Evolutionary conservation across 805 yeast species (phyloP).

Genomic region (Pichia deserticola): DNA sequence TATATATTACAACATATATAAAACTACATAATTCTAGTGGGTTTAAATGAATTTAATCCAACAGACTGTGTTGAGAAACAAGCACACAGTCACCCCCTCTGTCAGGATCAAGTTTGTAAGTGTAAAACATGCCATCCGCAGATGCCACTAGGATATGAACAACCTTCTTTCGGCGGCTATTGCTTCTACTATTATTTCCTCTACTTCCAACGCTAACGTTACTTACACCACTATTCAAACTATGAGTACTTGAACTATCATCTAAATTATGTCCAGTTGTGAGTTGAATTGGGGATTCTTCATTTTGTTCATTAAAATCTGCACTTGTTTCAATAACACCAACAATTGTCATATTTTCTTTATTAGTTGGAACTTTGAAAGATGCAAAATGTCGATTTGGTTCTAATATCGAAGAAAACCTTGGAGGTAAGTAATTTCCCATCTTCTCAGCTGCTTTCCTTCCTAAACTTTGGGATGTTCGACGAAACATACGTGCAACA

Average conservation of each 20-base stretch:
- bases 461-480: conserved; percentile 72
- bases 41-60: conserved; percentile 17
- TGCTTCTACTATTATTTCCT: background rate
- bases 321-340: conserved; percentile 36
- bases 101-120: conserved; percentile 78
- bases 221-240: conserved; percentile 5
- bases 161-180: conserved; percentile 18
- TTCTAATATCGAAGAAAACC: conserved; percentile 79
- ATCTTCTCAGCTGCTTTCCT: conserved; percentile 79
- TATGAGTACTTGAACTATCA: conserved; percentile 9
- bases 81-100: conserved; percentile 92
- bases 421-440: conserved; percentile 82
- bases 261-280: conserved; percentile 5
- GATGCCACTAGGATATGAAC: conserved; percentile 72
- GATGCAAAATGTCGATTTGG: conserved; percentile 94
- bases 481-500: conserved; percentile 66
- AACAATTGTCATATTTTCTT: conserved; percentile 39
- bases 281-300: background rate
- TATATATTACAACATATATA: background rate
- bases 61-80: conserved; percentile 44
- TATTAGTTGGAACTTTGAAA: conserved; percentile 36
- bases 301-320: conserved; percentile 12
- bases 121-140: conserved; percentile 78
- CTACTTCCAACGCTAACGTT: background rate
- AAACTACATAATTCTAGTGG: too few species aligned